Base-by-base conservation (phyloP, 352 stramenopile genomes). In the Globisporangium yorkense region DNA sequence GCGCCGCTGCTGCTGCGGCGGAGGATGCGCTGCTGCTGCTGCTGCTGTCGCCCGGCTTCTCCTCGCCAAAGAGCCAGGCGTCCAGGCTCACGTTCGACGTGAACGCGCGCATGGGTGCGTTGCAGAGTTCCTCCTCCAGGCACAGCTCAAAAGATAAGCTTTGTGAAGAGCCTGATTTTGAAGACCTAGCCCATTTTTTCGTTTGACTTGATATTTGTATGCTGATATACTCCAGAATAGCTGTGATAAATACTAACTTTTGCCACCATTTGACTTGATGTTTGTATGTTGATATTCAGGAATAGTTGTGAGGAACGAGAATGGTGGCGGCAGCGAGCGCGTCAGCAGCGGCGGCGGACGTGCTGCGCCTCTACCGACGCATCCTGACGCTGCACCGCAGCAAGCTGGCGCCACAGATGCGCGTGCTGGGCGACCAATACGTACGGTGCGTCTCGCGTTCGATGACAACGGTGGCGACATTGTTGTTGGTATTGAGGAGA, bases 21-120 rank as follows among this genome's bases (percentile, higher is more conserved):
- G 54, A n/a, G 4, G 37, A 1, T 27, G n/a, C 21, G 49, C 24
- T 20, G 53, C 40, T 21, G 43, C 37, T 10, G 35, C 27, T 67
- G 48, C 51, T 18, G 61, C 46, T 10, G 45, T 27, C 50, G 47
- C 59, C 59, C 4, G 51, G 29, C 53, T 78, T 80, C 56, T 92
- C 80, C 45, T 92, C 83, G 33, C 83, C 80, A 45, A 90, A 89
- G 71, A 92, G 83, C 83, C 80, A 92, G 60, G 80, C 77, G 53
- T 92, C 83, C 24, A 92, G 78, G 47, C 66, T 87, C 55, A 88
- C 72, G 71, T 78, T 82, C 37, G 33, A 61, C 27, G 44, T 40
- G 51, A 63, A 65, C 33, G 46, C 46, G 52, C 67, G 56, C 62
- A 83, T 85, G 47, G 79, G 8, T 27, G 20, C 5, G 5, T 10